phyloP scores from a whole-genome alignment of 1,284 basidiomycete genomes.

The Puccinia sorghi region DNA sequence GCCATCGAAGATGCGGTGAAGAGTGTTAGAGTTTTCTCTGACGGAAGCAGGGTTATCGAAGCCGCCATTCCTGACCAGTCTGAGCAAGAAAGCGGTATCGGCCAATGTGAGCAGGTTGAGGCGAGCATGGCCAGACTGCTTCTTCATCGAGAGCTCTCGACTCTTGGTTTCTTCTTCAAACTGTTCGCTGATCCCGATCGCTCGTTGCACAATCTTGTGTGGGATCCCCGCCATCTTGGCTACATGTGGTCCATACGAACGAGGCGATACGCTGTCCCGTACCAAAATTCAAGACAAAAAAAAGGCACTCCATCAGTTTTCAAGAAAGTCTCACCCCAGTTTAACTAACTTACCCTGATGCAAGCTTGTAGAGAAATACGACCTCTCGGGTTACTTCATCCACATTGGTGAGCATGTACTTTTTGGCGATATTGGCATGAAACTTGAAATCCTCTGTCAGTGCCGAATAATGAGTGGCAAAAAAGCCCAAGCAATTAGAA shows the following conservation, averaged over 20 bases:
- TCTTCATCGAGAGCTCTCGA: conserved; percentile 27
- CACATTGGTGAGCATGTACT: conserved; percentile 90
- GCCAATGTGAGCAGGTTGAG: conserved; percentile 33
- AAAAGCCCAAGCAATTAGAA: conserved; percentile 72
- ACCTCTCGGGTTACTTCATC: conserved; percentile 85
- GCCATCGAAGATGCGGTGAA: neutral
- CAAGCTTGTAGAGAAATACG: conserved; percentile 88
- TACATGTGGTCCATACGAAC: conserved; percentile 55
- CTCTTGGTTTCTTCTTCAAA: conserved; percentile 69
- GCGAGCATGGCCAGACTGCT: neutral
- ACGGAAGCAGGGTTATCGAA: neutral
- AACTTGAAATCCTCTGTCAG: conserved; percentile 82
- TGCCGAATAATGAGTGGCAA: conserved; percentile 77
- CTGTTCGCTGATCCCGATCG: conserved; percentile 79
- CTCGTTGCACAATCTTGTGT: conserved; percentile 70
- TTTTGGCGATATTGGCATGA: conserved; percentile 86
- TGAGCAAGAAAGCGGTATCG: conserved; percentile 41
- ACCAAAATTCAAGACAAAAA: neutral
- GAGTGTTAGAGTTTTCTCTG: conserved; percentile 15
- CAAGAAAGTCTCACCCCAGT: neutral
- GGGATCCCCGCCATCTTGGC: conserved; percentile 54
- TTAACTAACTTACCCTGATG: conserved; percentile 76
- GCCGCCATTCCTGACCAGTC: neutral
- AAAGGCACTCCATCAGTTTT: neutral
- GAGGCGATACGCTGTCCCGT: conserved; percentile 52